A percentile compares a stretch with the other conserved stretches of the same genome.
Conservation (phyloP, 2,329 filamentous ascomycete species). For the Aphanoascus verrucosus region DNA sequence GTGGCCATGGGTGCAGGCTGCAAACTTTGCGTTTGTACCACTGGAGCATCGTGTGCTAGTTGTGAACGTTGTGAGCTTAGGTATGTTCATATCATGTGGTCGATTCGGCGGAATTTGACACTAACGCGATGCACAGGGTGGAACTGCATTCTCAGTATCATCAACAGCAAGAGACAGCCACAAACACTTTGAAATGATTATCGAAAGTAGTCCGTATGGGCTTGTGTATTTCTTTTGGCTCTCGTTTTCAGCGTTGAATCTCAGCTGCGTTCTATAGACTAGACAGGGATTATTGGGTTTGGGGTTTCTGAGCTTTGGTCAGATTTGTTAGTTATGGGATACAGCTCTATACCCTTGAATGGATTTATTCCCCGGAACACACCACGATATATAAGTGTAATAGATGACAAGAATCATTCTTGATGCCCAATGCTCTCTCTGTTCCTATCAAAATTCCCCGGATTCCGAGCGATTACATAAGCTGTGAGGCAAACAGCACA, state of each 20-base stretch:
- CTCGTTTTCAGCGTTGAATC: background rate
- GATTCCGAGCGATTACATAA: background rate
- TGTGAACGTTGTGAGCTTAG: conserved; percentile 69
- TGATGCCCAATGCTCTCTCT: background rate
- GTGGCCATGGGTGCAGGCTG: conserved; percentile 74
- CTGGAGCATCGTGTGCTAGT: conserved; percentile 73
- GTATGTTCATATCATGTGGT: conserved; percentile 33
- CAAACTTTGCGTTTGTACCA: conserved; percentile 82
- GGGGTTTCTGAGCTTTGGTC: background rate
- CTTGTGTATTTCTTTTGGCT: conserved; percentile 27
- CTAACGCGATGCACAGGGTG: conserved; percentile 34
- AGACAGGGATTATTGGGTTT: background rate
- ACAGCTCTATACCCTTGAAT: background rate
- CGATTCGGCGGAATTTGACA: background rate
- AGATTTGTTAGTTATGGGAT: background rate
- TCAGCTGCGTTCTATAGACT: background rate
- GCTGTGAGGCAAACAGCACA: conserved; percentile 5
- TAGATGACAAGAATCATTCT: too few species aligned
- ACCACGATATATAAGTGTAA: background rate
- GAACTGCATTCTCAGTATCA: conserved; percentile 49
- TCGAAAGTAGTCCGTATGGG: background rate
- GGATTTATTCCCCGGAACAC: background rate
- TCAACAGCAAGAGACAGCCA: conserved; percentile 39
- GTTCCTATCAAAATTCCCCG: background rate
- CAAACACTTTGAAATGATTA: background rate